phyloP scores from a whole-genome alignment of 163 green algal species.

The Scenedesmus sp. region DNA sequence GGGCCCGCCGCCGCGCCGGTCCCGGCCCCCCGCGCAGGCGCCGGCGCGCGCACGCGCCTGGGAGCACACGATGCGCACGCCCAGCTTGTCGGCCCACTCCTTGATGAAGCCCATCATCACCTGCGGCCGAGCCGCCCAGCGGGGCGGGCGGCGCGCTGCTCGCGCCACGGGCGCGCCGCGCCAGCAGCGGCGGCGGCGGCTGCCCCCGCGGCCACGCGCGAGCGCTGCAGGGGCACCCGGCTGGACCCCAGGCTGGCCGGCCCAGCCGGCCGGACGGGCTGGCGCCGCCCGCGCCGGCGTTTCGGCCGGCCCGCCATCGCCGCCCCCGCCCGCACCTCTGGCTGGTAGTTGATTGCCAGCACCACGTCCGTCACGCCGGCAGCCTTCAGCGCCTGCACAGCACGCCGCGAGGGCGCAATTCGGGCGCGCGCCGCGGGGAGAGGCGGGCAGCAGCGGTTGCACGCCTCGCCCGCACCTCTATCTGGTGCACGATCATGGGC shows the following conservation, averaged over 20 bases:
- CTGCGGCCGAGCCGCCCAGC: constrained; percentile 51
- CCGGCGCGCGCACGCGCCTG: constrained; percentile 63
- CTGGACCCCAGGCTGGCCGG: too few relatives aligned
- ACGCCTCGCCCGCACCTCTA: constrained; percentile 76
- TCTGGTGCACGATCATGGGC: constrained; percentile 99
- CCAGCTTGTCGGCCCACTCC: constrained; percentile 93
- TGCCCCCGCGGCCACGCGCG: too few relatives aligned
- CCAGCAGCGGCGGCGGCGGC: too few relatives aligned
- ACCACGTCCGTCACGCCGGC: constrained; percentile 94
- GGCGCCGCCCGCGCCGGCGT: not conserved
- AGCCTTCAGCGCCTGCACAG: constrained; percentile 89
- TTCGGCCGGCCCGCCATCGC: too few relatives aligned
- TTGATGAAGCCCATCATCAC: constrained; percentile 96
- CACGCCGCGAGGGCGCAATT: not conserved
- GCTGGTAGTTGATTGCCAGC: constrained; percentile 97
- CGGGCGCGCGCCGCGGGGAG: not conserved
- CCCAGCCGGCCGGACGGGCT: constrained; percentile 34
- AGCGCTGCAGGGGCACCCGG: too few relatives aligned
- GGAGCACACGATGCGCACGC: constrained; percentile 92
- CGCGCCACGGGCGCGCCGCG: too few relatives aligned
- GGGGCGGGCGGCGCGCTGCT: too few relatives aligned
- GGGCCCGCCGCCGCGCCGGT: too few relatives aligned
- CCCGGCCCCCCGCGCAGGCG: too few relatives aligned
- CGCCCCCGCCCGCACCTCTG: constrained; percentile 85
- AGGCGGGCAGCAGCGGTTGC: not conserved